Conservation (phyloP, 257 asterid genomes). For the Petunia secreta region DNA sequence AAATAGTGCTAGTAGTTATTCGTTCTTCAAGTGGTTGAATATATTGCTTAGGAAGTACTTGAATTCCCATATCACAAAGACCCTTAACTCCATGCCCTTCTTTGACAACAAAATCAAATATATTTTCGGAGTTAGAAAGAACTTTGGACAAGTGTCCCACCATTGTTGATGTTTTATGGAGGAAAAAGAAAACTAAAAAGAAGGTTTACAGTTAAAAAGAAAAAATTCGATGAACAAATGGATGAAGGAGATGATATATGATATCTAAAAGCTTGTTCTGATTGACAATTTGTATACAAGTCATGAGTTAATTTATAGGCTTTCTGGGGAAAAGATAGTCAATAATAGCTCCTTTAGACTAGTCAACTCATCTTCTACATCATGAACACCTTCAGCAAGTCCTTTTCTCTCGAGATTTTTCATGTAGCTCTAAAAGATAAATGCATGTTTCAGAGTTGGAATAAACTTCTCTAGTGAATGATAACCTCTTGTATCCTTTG, state of each 20-base stretch:
- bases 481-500: too few species aligned
- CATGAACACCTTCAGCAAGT: too few species aligned
- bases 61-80: conserved; percentile 26
- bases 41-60: conserved; percentile 32
- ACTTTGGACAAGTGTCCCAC: not conserved
- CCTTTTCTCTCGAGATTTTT: too few species aligned
- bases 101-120: conserved; percentile 28
- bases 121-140: not conserved
- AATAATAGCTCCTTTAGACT: not conserved
- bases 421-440: too few species aligned
- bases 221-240: too few species aligned
- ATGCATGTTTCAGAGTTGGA: too few species aligned
- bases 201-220: too few species aligned
- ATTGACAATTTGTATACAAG: not conserved
- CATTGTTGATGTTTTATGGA: not conserved
- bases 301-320: not conserved
- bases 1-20: not conserved
- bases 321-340: not conserved
- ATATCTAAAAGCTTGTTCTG: not conserved
- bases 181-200: too few species aligned
- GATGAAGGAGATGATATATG: not conserved
- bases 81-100: conserved; percentile 42
- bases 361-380: too few species aligned
- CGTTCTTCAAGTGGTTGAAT: conserved; percentile 37
- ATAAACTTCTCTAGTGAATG: too few species aligned